Percentiles rank a stretch among this genome's conserved stretches.
phyloP scores from a whole-genome alignment of 2,329 filamentous ascomycete genomes.

The Apiospora hydei region DNA sequence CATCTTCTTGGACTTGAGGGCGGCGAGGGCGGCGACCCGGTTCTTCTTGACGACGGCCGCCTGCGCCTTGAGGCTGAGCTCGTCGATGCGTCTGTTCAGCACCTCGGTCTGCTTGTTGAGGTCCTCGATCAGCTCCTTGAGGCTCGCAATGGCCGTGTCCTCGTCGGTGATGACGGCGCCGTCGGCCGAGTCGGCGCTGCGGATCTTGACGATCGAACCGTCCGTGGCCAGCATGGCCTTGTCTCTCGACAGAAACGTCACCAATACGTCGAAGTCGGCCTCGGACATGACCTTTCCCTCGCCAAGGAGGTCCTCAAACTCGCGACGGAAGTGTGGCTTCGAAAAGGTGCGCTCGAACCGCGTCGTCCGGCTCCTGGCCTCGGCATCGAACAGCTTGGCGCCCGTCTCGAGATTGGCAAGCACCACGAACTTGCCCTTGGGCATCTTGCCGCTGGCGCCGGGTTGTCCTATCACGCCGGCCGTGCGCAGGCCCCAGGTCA shows the following conservation, averaged over 20 bases:
- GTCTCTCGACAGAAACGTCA: constrained; percentile 74
- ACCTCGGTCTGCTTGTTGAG: constrained; percentile 76
- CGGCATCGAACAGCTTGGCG: constrained; percentile 60
- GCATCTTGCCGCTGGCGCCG: constrained; percentile 57
- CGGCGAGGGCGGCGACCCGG: constrained; percentile 75
- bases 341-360: constrained; percentile 74
- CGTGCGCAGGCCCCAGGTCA: constrained; percentile 37
- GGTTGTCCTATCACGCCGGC: constrained; percentile 42
- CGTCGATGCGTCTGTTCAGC: constrained; percentile 71
- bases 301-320: constrained; percentile 61
- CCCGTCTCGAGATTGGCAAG: constrained; percentile 68
- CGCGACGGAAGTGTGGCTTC: constrained; percentile 66
- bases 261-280: constrained; percentile 72
- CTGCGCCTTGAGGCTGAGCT: constrained; percentile 70
- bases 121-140: constrained; percentile 80
- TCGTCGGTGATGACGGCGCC: constrained; percentile 69
- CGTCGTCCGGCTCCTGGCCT: constrained; percentile 50
- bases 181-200: constrained; percentile 53
- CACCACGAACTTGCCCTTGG: constrained; percentile 70
- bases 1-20: constrained; percentile 83
- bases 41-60: constrained; percentile 77
- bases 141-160: constrained; percentile 81
- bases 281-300: constrained; percentile 60
- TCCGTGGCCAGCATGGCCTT: constrained; percentile 66
- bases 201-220: constrained; percentile 78